A percentile compares a stretch with the other conserved stretches of the same genome.
phyloP scores from a whole-genome alignment of 2,329 filamentous ascomycete genomes.

The Thielaviopsis ethacetica region DNA sequence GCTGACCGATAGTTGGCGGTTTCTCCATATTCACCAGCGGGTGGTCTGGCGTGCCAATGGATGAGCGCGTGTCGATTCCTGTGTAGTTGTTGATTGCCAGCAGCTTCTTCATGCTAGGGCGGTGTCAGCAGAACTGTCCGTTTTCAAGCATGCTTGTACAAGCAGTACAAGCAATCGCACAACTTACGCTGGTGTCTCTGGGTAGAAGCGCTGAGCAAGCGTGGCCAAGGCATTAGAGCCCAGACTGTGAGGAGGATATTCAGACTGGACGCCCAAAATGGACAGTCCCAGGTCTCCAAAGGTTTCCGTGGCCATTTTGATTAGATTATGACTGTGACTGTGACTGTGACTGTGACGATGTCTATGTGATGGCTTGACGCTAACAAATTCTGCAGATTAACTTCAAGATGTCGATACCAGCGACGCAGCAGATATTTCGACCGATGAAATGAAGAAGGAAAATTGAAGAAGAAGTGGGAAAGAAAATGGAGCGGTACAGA shows the following conservation, averaged over 20 bases:
- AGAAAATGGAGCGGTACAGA: no score
- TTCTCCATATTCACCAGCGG: slow-evolving; percentile 40
- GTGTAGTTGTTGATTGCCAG: slow-evolving; percentile 47
- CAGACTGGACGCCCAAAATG: slow-evolving; percentile 39
- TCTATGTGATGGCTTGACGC: background rate
- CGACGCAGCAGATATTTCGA: no score
- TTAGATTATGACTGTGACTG: background rate
- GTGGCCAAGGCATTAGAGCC: slow-evolving; percentile 33
- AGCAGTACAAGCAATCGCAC: no score
- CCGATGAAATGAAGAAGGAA: no score
- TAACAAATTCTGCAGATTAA: background rate
- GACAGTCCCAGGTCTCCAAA: slow-evolving; percentile 40
- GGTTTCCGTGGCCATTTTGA: slow-evolving; percentile 10
- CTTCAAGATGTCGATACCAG: no score
- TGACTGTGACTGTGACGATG: background rate
- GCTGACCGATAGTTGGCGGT: slow-evolving; percentile 34
- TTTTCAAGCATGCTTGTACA: no score
- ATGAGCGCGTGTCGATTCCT: slow-evolving; percentile 46
- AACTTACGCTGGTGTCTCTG: slow-evolving; percentile 40
- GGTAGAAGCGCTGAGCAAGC: slow-evolving; percentile 40
- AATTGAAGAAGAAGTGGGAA: no score
- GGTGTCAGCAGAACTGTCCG: background rate
- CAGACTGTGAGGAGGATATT: slow-evolving; percentile 43
- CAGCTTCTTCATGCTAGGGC: slow-evolving; percentile 43
- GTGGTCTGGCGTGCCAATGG: slow-evolving; percentile 44